Conservation (phyloP, 495 filamentous ascomycete genomes). For the Penicillium paxilli region DNA sequence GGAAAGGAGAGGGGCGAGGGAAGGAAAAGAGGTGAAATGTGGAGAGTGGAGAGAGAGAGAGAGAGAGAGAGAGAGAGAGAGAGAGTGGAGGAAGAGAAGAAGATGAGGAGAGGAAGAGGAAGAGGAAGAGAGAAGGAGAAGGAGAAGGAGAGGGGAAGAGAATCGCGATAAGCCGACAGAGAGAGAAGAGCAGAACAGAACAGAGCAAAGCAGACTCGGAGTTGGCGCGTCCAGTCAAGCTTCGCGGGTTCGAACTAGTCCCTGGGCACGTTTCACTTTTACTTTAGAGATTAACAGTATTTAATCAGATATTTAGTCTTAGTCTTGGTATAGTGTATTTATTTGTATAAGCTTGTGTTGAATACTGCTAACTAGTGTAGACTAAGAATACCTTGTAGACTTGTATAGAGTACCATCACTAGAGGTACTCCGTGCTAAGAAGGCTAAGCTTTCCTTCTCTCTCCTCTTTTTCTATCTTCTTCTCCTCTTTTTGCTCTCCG, state of each 20-base stretch:
- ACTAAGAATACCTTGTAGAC: too few species aligned
- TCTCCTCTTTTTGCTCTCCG: neutral
- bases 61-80: neutral
- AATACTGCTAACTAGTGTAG: too few species aligned
- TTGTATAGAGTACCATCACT: too few species aligned
- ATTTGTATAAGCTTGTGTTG: too few species aligned
- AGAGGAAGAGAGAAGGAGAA: conserved; percentile 1
- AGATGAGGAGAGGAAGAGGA: conserved; percentile 7
- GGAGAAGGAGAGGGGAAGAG: conserved; percentile 3
- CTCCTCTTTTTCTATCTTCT: neutral
- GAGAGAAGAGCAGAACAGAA: conserved; percentile 5
- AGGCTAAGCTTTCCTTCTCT: conserved; percentile 17
- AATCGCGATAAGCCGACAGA: conserved; percentile 19
- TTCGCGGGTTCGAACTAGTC: conserved; percentile 32
- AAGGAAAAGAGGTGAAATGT: neutral
- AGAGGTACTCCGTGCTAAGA: too few species aligned
- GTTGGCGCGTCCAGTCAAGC: conserved; percentile 40
- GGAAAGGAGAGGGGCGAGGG: neutral
- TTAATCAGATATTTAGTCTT: neutral
- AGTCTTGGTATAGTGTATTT: neutral
- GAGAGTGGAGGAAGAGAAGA: neutral
- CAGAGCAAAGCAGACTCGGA: conserved; percentile 25
- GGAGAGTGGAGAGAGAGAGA: neutral
- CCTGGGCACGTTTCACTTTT: conserved; percentile 1
- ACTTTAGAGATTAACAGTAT: too few species aligned